Conservation (phyloP, 495 filamentous ascomycete species). For the Penicillium tannophilum region DNA sequence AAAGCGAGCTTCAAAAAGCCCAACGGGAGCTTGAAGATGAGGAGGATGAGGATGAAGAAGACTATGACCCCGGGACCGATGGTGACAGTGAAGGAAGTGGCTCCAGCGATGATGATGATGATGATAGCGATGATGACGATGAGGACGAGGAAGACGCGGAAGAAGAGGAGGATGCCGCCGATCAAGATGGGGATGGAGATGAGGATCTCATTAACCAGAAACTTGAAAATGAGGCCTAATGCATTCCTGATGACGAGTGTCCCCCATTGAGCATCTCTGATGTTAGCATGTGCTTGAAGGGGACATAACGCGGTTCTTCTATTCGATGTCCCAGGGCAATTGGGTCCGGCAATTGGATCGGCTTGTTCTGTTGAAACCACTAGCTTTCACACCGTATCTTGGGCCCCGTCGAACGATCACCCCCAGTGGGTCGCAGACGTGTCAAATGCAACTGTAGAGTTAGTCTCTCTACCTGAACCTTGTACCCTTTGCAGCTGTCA, state of each 20-base stretch:
- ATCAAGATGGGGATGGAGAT: slow-evolving; percentile 47
- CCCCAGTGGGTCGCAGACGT: slow-evolving; percentile 28
- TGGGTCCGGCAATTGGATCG: slow-evolving; percentile 1
- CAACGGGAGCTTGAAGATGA: slow-evolving; percentile 63
- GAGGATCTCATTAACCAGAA: slow-evolving; percentile 48
- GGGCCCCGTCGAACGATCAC: slow-evolving; percentile 12
- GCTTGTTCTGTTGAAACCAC: not conserved
- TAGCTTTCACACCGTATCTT: slow-evolving; percentile 16
- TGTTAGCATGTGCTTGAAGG: not conserved
- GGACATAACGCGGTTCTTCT: not conserved
- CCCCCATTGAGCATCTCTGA: not conserved
- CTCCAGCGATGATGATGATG: slow-evolving; percentile 54
- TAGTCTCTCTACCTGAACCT: slow-evolving; percentile 4
- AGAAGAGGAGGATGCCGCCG: slow-evolving; percentile 50
- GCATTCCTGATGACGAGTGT: slow-evolving; percentile 33
- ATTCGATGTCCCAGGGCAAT: slow-evolving; percentile 1
- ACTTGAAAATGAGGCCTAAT: slow-evolving; percentile 45
- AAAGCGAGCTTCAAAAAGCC: slow-evolving; percentile 66
- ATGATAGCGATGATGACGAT: slow-evolving; percentile 50
- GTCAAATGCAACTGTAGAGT: slow-evolving; percentile 22
- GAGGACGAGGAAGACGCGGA: slow-evolving; percentile 45
- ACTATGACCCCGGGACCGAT: slow-evolving; percentile 81
- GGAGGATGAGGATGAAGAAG: slow-evolving; percentile 86
- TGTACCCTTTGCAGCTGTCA: slow-evolving; percentile 9
- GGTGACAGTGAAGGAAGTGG: slow-evolving; percentile 73